A percentile compares a stretch with the other conserved stretches of the same genome.
phyloP scores from a whole-genome alignment of 305 asterid genomes.

The Petunia hybrid region DNA sequence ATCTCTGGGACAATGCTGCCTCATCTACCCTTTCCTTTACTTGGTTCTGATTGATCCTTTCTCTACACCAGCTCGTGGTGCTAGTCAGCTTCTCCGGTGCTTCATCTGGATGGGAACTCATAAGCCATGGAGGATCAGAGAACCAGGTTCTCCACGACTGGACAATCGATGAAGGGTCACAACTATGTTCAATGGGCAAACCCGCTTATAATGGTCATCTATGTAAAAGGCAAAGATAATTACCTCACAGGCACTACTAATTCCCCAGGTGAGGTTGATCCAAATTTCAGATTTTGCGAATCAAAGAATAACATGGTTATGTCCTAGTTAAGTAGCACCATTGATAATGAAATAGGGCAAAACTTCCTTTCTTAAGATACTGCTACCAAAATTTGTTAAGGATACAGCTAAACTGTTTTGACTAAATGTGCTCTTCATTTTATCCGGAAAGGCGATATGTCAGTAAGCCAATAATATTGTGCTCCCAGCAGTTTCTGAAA shows the following conservation, averaged over 20 bases:
- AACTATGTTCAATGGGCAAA: too few species aligned
- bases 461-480: not conserved
- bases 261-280: not conserved
- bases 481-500: not conserved
- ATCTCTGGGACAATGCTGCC: too few species aligned
- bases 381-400: not conserved
- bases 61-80: too few species aligned
- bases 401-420: not conserved
- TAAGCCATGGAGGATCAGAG: too few species aligned
- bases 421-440: not conserved
- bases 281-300: constrained; percentile 6
- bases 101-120: too few species aligned
- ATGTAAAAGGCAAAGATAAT: too few species aligned
- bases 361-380: not conserved
- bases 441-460: not conserved
- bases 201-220: too few species aligned
- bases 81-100: too few species aligned
- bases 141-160: too few species aligned
- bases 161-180: too few species aligned
- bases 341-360: not conserved
- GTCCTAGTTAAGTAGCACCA: not conserved
- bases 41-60: too few species aligned
- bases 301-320: constrained; percentile 22
- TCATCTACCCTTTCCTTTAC: too few species aligned
- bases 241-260: constrained; percentile 1